Evolutionary conservation across 164 flowering plant species (phyloP).

Genomic region (Echeveria elegans): DNA sequence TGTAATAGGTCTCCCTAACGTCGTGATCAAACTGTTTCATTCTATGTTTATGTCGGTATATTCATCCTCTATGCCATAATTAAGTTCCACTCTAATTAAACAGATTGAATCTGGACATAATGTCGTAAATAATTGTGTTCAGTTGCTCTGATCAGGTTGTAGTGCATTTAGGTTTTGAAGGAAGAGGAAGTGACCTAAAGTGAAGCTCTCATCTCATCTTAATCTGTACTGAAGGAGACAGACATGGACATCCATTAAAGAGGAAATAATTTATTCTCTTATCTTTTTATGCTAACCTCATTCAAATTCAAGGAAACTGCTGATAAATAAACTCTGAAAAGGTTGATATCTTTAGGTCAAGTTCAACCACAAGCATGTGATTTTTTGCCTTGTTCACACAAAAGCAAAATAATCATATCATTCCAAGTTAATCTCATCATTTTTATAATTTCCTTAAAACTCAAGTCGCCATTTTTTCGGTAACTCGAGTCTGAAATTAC

Average conservation of each 20-base stretch:
- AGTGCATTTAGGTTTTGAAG: not conserved
- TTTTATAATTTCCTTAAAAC: no score
- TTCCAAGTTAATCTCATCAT: no score
- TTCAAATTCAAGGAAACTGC: not conserved
- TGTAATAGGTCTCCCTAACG: not conserved
- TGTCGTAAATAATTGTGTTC: not conserved
- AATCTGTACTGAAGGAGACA: slow-evolving; percentile 5
- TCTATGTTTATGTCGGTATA: not conserved
- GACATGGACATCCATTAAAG: slow-evolving; percentile 3
- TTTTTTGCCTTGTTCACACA: no score
- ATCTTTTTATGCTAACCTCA: not conserved
- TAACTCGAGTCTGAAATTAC: no score
- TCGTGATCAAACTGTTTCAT: not conserved
- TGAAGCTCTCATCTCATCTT: not conserved
- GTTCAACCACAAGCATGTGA: not conserved
- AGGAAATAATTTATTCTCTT: not conserved
- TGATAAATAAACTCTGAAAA: not conserved
- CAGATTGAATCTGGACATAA: no score
- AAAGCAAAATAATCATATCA: no score
- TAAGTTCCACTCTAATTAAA: no score
- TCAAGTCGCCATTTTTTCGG: no score
- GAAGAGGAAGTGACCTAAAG: slow-evolving; percentile 2
- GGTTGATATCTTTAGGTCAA: not conserved
- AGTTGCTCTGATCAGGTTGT: no score
- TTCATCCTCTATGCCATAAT: no score